Evolutionary conservation across 805 yeast species (phyloP), one percentile per base, ranked within the genome.

Genomic region (Lachancea quebecensis): DNA sequence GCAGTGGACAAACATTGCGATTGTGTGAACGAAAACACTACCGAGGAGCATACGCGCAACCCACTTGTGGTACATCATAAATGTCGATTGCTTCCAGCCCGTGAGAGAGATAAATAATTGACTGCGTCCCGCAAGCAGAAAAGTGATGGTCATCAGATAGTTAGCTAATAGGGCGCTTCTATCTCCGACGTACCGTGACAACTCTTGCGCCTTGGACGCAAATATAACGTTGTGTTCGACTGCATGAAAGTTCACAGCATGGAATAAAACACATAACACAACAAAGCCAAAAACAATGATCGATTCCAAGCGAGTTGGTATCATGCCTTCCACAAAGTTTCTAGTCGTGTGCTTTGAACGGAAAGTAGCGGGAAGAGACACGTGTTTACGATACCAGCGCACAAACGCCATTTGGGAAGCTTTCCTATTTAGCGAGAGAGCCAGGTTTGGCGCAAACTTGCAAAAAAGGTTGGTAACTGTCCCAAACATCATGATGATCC

Each of bases 71-170:
- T 75, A 75, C 12, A 71, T 61, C 55, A 79, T 67, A 63, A 85
- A 83, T 2, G 82, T 73, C 9, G 80, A 68, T 51, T 73, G 77
- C 3, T 78, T 64, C 74, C 85, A 75, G 3, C 89, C 86, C 1
- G 89, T 76, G 10, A 79, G 44, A 64, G 67, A 68, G 46, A 76
- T 71, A 56, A 85, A 66, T 34, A 86, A 74, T 54, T 82, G 85
- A 61, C 85, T 85, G 52, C 91, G 69, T 25, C 84, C 82, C 4
- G 85, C 85, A 62, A 85, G 80, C 45, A 82, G 66, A 49, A 76
- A 73, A 10, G 79, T 57, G 8, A 74, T 59, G 2, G 86, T 85
- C 48, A 79, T 67, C 46, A 78, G 44, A 48, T 71, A 77, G 39
- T 74, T 57, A 2, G 73, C 62, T 50, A 75, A 60, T 21, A 75